Base-by-base conservation (phyloP, 2,329 filamentous ascomycete species). In the Pseudogymnoascus sp. region DNA sequence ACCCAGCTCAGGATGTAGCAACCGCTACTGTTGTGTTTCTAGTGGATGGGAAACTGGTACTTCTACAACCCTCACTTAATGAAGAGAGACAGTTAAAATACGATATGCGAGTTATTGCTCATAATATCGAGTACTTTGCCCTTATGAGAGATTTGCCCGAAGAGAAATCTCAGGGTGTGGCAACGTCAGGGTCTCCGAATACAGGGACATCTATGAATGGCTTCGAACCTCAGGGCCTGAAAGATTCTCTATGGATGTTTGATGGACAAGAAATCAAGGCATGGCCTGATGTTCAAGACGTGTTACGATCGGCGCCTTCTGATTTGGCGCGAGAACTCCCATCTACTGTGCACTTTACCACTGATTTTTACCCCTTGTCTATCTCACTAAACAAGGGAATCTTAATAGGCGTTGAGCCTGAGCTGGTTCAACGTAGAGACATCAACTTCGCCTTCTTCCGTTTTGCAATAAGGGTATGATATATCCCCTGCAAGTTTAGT, bases 361-460 rank as follows among this genome's bases (percentile, higher is more conserved):
- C 96, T n/a, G 95, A 99, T 74, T 99, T 97, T 74, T 97, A 97
- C 71, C 95, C 95, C 0, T 78, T 97, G 13, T 96, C 93, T 1
- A 85, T 93, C 2, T 78, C 97, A 4, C 78, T 96, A n/a, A 87
- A 87, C 64, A 97, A 97, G 74, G 93, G 91, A 1, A 91, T 97
- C 64, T 80, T 97, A 1, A 81, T 97, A 61, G 95, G 95, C 0
- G 86, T 97, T 11, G 95, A 99, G 73, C 88, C 93, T 0, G 95
- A 97, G 69, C 80, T 97, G 65, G 87, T 96, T n/a, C 93, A 97
- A 75, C 85, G 95, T 63, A 87, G 93, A 61, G 93, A 99, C 75
- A 85, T 96, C 64, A 91, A 84, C 68, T 97, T 97, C 77, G 91
- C 93, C 0, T 92, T 91, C 73, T 89, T 96, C 72, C 89, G 92